Conservation (phyloP, 352 stramenopile species). For the Pythium apleroticum region DNA sequence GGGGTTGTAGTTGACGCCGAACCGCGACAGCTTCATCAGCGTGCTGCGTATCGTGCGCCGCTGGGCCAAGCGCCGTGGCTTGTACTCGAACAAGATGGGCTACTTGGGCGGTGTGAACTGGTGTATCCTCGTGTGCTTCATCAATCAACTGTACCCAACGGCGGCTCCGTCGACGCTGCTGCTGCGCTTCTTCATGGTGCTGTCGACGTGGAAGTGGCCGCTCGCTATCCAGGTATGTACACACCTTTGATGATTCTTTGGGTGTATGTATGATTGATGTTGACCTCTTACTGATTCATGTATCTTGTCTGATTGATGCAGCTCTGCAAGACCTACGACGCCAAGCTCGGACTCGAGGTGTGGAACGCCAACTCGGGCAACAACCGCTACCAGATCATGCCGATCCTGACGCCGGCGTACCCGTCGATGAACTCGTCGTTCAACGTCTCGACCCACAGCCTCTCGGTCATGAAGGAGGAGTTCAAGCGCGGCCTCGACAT, state of each 20-base stretch:
- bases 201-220: slow-evolving; percentile 90
- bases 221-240: slow-evolving; percentile 83
- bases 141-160: slow-evolving; percentile 91
- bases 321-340: slow-evolving; percentile 86
- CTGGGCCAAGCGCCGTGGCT: slow-evolving; percentile 90
- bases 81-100: slow-evolving; percentile 99
- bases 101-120: slow-evolving; percentile 99
- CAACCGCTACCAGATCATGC: slow-evolving; percentile 96
- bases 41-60: slow-evolving; percentile 86
- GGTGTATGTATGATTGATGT: not conserved
- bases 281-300: not conserved
- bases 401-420: slow-evolving; percentile 98
- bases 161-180: slow-evolving; percentile 82
- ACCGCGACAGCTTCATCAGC: slow-evolving; percentile 86
- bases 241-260: not conserved
- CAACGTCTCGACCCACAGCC: slow-evolving; percentile 95
- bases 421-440: slow-evolving; percentile 99
- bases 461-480: slow-evolving; percentile 95
- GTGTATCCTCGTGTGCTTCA: slow-evolving; percentile 97
- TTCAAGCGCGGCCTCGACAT: slow-evolving; percentile 78
- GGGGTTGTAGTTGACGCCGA: slow-evolving; percentile 59
- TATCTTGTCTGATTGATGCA: slow-evolving; percentile 20
- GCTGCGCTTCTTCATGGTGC: slow-evolving; percentile 90
- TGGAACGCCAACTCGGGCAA: slow-evolving; percentile 87
- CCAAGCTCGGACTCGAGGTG: slow-evolving; percentile 84